A percentile compares a stretch with the other conserved stretches of the same genome.
Conservation (phyloP, 305 asterid genomes). For the Fraxinus sp. region DNA sequence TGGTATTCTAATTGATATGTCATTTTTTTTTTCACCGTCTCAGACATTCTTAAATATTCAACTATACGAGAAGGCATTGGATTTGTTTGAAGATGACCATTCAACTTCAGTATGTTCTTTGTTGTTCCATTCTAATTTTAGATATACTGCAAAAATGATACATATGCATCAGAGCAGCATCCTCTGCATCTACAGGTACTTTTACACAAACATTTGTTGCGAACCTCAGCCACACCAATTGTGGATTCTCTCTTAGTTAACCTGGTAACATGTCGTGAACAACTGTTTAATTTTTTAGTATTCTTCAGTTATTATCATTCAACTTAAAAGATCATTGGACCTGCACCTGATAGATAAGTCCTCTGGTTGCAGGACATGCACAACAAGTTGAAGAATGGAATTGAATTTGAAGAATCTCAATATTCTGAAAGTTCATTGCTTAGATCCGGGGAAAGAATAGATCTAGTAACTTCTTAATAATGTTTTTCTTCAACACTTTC, state of each 20-base stretch:
- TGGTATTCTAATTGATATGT: slow-evolving; percentile 23
- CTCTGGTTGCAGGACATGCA: slow-evolving; percentile 56
- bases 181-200: slow-evolving; percentile 51
- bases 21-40: slow-evolving; percentile 17
- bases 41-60: slow-evolving; percentile 86
- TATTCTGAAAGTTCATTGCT: slow-evolving; percentile 46
- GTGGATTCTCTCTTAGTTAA: slow-evolving; percentile 72
- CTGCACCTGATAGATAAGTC: slow-evolving; percentile 23
- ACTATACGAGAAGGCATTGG: slow-evolving; percentile 86
- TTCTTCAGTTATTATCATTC: slow-evolving; percentile 6
- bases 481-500: slow-evolving; percentile 17
- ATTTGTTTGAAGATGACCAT: slow-evolving; percentile 87
- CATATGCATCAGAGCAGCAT: slow-evolving; percentile 21
- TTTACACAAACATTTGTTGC: slow-evolving; percentile 85
- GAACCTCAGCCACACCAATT: slow-evolving; percentile 68
- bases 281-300: not conserved
- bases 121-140: slow-evolving; percentile 17
- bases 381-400: slow-evolving; percentile 72
- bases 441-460: slow-evolving; percentile 66
- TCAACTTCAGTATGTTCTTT: slow-evolving; percentile 68
- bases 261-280: slow-evolving; percentile 50
- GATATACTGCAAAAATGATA: slow-evolving; percentile 20
- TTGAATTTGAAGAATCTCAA: slow-evolving; percentile 69
- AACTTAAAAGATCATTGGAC: slow-evolving; percentile 6
- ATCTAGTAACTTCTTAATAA: slow-evolving; percentile 48